A percentile compares a stretch with the other conserved stretches of the same genome.
phyloP scores from a whole-genome alignment of 2,329 filamentous ascomycete species.

The Myriosclerotinia curreyana region DNA sequence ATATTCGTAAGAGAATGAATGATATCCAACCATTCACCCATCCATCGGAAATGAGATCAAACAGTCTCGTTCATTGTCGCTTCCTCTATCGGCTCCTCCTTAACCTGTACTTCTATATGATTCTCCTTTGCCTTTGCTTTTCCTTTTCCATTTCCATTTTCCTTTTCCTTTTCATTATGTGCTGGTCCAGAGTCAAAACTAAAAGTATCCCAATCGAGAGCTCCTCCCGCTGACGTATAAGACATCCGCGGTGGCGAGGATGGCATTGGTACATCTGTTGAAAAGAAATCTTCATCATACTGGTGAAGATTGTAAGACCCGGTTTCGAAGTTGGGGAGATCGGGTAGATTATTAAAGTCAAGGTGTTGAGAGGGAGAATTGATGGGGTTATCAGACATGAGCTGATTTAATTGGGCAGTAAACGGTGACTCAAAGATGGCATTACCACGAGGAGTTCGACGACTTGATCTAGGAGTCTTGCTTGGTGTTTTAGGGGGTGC shows the following conservation, averaged over 20 bases:
- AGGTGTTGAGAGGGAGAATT: constrained; percentile 35
- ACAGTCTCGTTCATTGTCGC: neutral
- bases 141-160: constrained; percentile 1
- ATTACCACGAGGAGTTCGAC: constrained; percentile 33
- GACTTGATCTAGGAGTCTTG: constrained; percentile 33
- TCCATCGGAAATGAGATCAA: neutral
- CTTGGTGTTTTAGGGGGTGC: constrained; percentile 34
- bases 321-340: constrained; percentile 30
- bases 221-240: constrained; percentile 19
- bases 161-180: neutral
- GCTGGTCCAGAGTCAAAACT: neutral
- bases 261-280: constrained; percentile 46
- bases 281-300: constrained; percentile 44
- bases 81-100: constrained; percentile 29
- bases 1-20: constrained; percentile 3
- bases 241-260: constrained; percentile 45
- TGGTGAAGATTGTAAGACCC: constrained; percentile 25
- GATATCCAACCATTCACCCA: neutral
- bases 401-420: constrained; percentile 37
- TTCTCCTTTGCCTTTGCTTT: neutral
- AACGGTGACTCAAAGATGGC: constrained; percentile 40
- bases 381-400: constrained; percentile 36
- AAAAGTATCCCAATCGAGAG: constrained; percentile 17
- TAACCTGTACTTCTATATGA: constrained; percentile 24
- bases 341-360: constrained; percentile 41